Percentiles rank a stretch among this genome's conserved stretches.
Evolutionary conservation across 2,329 filamentous ascomycete species (phyloP).

Genomic region (Penicillium fuscoglaucum): DNA sequence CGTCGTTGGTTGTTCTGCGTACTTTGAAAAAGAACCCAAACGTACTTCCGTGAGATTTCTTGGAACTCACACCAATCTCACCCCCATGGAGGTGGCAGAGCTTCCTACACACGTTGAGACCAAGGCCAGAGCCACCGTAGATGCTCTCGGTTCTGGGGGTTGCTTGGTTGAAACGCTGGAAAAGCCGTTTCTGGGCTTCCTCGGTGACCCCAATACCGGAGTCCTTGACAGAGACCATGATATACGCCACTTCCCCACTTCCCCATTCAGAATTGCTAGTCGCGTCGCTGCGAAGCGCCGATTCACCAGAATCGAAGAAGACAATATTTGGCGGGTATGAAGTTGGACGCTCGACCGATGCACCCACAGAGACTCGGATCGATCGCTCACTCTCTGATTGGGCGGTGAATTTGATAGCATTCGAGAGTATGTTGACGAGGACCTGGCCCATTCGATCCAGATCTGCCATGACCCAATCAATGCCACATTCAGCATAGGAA

Average conservation of each 20-base stretch:
- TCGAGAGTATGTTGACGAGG: slow-evolving; percentile 76
- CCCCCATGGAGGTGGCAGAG: slow-evolving; percentile 80
- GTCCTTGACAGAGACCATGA: slow-evolving; percentile 73
- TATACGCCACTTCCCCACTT: slow-evolving; percentile 58
- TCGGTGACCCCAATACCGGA: slow-evolving; percentile 72
- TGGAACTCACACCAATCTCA: slow-evolving; percentile 68
- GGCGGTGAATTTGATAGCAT: slow-evolving; percentile 78
- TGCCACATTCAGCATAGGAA: slow-evolving; percentile 57
- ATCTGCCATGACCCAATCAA: slow-evolving; percentile 70
- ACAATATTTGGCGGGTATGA: slow-evolving; percentile 40
- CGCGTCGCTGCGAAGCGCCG: slow-evolving; percentile 29
- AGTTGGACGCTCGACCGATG: slow-evolving; percentile 49
- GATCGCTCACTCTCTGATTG: slow-evolving; percentile 42
- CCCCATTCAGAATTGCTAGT: slow-evolving; percentile 55
- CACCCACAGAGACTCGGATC: slow-evolving; percentile 57
- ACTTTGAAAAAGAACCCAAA: slow-evolving; percentile 61
- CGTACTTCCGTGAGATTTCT: slow-evolving; percentile 56
- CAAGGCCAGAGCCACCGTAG: slow-evolving; percentile 76
- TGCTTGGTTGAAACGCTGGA: slow-evolving; percentile 77
- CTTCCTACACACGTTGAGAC: slow-evolving; percentile 74
- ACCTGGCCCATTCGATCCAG: slow-evolving; percentile 75
- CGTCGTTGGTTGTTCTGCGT: slow-evolving; percentile 17
- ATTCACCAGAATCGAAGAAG: slow-evolving; percentile 29
- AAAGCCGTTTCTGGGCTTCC: slow-evolving; percentile 71
- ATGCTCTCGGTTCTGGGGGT: slow-evolving; percentile 73